phyloP scores from a whole-genome alignment of 2,329 filamentous ascomycete species.

The Ramichloridium luteum region DNA sequence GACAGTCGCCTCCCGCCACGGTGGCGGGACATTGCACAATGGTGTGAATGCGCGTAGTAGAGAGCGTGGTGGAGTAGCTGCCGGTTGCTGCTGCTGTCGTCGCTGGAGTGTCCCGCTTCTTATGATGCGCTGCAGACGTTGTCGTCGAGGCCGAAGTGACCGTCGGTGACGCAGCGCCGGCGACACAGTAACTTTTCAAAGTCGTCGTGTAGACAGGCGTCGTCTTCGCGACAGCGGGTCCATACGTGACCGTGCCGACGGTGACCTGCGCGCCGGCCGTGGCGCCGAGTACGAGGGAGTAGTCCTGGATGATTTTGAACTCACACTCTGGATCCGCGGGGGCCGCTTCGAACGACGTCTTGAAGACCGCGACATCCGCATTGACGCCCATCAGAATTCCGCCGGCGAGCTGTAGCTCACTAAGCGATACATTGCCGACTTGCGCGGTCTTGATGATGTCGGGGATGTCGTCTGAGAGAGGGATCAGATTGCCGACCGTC shows the following conservation, averaged over 20 bases:
- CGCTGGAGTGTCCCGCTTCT: slow-evolving; percentile 8
- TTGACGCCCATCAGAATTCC: slow-evolving; percentile 40
- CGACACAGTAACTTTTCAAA: slow-evolving; percentile 33
- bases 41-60: not conserved
- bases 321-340: slow-evolving; percentile 30
- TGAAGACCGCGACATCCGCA: slow-evolving; percentile 43
- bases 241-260: slow-evolving; percentile 36
- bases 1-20: not conserved
- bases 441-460: too few relatives aligned
- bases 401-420: slow-evolving; percentile 19
- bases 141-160: slow-evolving; percentile 12
- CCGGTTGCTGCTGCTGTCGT: slow-evolving; percentile 1
- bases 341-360: slow-evolving; percentile 37
- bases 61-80: slow-evolving; percentile 1
- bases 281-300: slow-evolving; percentile 41
- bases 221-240: slow-evolving; percentile 38
- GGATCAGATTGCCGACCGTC: too few relatives aligned
- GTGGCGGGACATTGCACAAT: not conserved
- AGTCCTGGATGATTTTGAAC: slow-evolving; percentile 38
- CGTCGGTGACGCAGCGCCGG: slow-evolving; percentile 18
- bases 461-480: too few relatives aligned
- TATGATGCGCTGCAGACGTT: too few relatives aligned
- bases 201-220: slow-evolving; percentile 44
- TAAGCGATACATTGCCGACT: too few relatives aligned
- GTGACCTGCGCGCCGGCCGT: slow-evolving; percentile 41